Evolutionary conservation across 179 eudicot species (phyloP).

Genomic region (Corrigiola litoralis): DNA sequence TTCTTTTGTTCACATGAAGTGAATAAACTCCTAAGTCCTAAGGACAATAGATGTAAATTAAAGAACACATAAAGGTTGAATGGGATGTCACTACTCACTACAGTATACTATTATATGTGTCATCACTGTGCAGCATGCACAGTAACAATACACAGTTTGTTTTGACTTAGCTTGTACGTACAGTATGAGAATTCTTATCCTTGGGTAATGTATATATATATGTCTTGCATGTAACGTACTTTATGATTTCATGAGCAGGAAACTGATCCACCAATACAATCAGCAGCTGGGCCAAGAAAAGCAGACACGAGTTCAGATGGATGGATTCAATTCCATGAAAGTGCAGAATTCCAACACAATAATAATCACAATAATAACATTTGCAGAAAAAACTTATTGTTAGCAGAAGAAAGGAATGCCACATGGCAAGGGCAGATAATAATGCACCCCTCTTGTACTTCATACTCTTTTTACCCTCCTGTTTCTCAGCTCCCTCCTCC

Average conservation of each 20-base stretch:
- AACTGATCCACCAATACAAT: constrained; percentile 15
- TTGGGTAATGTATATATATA: no score
- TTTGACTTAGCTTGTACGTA: no score
- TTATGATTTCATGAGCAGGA: constrained; percentile 12
- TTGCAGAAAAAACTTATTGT: constrained; percentile 11
- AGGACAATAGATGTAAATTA: no score
- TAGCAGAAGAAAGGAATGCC: constrained; percentile 42
- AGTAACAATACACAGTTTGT: no score
- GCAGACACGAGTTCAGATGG: constrained; percentile 26
- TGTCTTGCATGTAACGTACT: not conserved
- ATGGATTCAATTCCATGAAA: constrained; percentile 34
- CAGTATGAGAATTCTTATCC: no score
- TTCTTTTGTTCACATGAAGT: not conserved
- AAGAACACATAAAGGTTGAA: no score
- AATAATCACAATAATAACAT: not conserved
- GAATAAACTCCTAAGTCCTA: no score
- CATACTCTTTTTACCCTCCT: constrained; percentile 9
- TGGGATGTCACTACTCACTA: no score
- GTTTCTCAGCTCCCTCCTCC: not conserved
- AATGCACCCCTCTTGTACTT: constrained; percentile 26
- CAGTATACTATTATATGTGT: no score
- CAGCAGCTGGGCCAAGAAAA: constrained; percentile 19
- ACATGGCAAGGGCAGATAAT: constrained; percentile 35
- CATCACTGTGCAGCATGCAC: no score
- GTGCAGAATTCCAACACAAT: constrained; percentile 14